These are phyloP conservation scores for Phytophthora pseudosyringae DNA, from an alignment of 352 stramenopile species.

Conservation along the genomic window DNA sequence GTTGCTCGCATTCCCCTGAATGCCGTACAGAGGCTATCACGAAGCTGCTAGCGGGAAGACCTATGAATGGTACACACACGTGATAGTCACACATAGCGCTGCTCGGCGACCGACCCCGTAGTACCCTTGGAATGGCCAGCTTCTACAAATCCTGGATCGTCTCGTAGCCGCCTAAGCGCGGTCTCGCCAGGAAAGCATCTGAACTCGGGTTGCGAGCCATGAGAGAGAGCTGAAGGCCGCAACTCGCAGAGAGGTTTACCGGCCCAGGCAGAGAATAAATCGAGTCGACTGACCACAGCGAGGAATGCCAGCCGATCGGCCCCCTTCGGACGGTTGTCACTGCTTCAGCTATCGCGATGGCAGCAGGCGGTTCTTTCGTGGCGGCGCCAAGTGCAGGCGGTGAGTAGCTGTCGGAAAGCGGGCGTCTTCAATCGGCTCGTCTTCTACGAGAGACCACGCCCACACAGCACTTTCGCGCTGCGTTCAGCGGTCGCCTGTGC, in stretches of 20 bases:
- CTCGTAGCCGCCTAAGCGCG: no score
- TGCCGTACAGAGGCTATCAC: no score
- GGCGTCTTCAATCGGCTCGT: slow-evolving; percentile 3
- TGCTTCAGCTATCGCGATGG: neutral
- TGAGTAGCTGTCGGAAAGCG: slow-evolving; percentile 5
- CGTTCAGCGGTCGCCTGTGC: slow-evolving; percentile 22
- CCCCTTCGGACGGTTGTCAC: neutral
- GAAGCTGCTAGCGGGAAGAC: no score
- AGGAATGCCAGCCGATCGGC: neutral
- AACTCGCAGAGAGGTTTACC: neutral
- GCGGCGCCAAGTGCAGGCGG: slow-evolving; percentile 1
- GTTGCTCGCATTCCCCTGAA: no score
- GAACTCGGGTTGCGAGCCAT: no score
- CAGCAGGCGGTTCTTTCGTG: slow-evolving; percentile 19
- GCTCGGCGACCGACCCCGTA: no score
- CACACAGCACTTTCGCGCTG: neutral
- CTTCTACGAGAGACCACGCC: slow-evolving; percentile 5
- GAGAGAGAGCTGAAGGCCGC: no score
- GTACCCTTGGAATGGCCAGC: no score
- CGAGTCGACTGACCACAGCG: slow-evolving; percentile 7
- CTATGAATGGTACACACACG: no score
- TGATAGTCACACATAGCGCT: no score
- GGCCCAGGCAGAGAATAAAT: slow-evolving; percentile 7
- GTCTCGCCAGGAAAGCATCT: no score
- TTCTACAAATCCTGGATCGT: no score